Evolutionary conservation across 176 grass and related monocot species (phyloP).

Genomic region (Ananas comosus): DNA sequence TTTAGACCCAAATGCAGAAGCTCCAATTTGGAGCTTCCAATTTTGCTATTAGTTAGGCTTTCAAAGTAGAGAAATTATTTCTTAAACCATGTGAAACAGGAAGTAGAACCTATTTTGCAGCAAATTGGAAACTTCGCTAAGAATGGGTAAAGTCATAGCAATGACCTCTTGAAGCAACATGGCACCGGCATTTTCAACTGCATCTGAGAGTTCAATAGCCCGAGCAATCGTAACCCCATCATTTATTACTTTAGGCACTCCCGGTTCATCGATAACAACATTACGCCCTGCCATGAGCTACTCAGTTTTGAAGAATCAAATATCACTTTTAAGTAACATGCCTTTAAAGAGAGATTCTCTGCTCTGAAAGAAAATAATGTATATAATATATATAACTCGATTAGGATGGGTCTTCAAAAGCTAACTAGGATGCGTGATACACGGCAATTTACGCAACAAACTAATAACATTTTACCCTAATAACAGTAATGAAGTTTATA

Average conservation of each 20-base stretch:
- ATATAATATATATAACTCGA: not conserved
- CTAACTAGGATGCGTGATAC: not conserved
- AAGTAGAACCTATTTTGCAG: too few species aligned
- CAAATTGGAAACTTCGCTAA: not conserved
- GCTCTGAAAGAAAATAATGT: not conserved
- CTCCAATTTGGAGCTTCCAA: too few species aligned
- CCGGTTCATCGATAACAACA: slow-evolving; percentile 78
- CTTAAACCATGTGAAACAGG: too few species aligned
- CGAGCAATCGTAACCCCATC: slow-evolving; percentile 83
- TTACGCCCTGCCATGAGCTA: slow-evolving; percentile 60
- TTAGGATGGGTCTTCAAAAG: too few species aligned
- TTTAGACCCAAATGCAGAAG: too few species aligned
- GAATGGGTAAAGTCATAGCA: not conserved
- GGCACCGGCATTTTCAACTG: slow-evolving; percentile 75
- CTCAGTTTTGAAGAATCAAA: slow-evolving; percentile 21
- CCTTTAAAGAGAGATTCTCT: slow-evolving; percentile 24
- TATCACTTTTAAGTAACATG: not conserved
- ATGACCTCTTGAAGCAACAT: slow-evolving; percentile 72
- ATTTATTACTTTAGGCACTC: slow-evolving; percentile 87
- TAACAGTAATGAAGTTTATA: too few species aligned
- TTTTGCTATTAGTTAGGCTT: too few species aligned
- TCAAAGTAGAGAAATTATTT: too few species aligned
- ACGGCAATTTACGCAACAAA: too few species aligned
- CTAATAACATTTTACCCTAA: too few species aligned
- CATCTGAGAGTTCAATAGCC: slow-evolving; percentile 67